Evolutionary conservation across 495 filamentous ascomycete species (phyloP), one percentile per base, ranked within the genome.

Genomic region (Pyrenopolyporus hunteri): DNA sequence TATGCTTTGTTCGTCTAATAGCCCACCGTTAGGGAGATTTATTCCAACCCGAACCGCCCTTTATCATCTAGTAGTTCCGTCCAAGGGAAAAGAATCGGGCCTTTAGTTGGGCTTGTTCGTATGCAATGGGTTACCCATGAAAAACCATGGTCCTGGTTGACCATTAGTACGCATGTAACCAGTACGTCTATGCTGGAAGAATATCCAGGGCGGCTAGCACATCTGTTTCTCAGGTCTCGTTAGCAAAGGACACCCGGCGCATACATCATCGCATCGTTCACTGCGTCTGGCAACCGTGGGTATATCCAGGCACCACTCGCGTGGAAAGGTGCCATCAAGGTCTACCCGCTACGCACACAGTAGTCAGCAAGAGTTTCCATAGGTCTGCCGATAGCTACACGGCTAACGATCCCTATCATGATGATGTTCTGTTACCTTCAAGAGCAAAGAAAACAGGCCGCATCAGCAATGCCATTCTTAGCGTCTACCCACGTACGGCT

Each of bases 241-340:
- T 53, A 55, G 35, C 39, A 37, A 20, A 20, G 25, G 39, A 47
- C n/a, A 28, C 28, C 33, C 23, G 44, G 46, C 25, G 31, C 46
- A 32, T n/a, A n/a, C n/a, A n/a, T n/a, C n/a, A n/a, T 9, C 9
- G 26, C 47, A 49, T 55, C 51, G 35, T 37, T 44, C 43, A 42
- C 50, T 35, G 36, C 14, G 44, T 45, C 44, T 56, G 44, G 44
- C 62, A 29, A 52, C 31, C 36, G 31, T 47, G 31, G 62, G 23
- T 39, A 37, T 52, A 59, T 53, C 50, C 32, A 59, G 32, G 36
- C 50, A 47, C 28, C 43, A 37, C 42, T 66, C 63, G 61, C 57
- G 63, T 66, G 63, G 63, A 60, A 50, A 49, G 39, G 51, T 61
- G 46, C 57, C 63, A 57, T 66, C 63, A 61, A 47, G 63, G 57